phyloP scores from a whole-genome alignment of 2,329 filamentous ascomycete genomes.

The Colletotrichum eremochloae region DNA sequence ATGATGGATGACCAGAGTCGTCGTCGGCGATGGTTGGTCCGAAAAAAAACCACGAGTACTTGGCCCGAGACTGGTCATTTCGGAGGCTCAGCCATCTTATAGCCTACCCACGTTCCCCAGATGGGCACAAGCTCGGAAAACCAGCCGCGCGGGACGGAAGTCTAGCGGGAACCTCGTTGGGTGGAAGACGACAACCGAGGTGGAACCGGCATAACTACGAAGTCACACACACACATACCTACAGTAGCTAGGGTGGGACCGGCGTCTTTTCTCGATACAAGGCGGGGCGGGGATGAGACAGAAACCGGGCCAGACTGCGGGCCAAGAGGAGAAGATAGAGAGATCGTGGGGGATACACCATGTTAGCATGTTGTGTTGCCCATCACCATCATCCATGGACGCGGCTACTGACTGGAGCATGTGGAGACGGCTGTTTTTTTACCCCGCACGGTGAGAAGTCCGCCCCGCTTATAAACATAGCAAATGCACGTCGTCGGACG shows the following conservation, averaged over 20 bases:
- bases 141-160: constrained; percentile 6
- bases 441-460: constrained; percentile 42
- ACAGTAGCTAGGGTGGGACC: no score
- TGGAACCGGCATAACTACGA: neutral
- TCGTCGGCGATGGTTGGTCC: constrained; percentile 14
- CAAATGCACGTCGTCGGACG: constrained; percentile 20
- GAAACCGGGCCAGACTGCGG: neutral
- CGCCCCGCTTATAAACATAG: constrained; percentile 42
- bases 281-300: constrained; percentile 1
- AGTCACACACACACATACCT: no score
- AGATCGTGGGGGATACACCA: neutral
- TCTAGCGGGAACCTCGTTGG: neutral
- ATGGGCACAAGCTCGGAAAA: constrained; percentile 15
- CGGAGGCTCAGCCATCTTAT: constrained; percentile 37
- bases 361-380: neutral
- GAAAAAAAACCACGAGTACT: neutral
- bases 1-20: neutral
- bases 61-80: constrained; percentile 9
- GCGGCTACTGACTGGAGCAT: constrained; percentile 9
- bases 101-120: constrained; percentile 26
- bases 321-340: constrained; percentile 1
- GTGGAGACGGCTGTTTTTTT: constrained; percentile 16
- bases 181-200: constrained; percentile 34
- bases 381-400: constrained; percentile 2
- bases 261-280: neutral